Evolutionary conservation across 495 filamentous ascomycete genomes (phyloP).

Genomic region (Aspergillus conjunctus): DNA sequence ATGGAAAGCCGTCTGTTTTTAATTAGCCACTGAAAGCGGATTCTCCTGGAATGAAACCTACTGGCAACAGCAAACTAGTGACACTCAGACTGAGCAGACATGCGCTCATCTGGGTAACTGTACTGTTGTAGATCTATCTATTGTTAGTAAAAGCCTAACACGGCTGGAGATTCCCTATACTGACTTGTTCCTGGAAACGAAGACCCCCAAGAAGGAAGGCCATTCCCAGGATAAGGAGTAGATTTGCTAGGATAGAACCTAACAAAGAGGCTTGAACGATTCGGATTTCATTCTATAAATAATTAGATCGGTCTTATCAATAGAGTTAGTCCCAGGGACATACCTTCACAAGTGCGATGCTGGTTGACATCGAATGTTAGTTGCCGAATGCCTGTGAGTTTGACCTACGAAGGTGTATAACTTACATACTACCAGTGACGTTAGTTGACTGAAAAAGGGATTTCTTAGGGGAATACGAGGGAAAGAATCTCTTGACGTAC

Average conservation of each 20-base stretch:
- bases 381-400: background rate
- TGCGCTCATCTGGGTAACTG: conserved; percentile 92
- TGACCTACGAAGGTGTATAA: background rate
- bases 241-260: conserved; percentile 84
- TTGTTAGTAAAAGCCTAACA: background rate
- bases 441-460: conserved; percentile 10
- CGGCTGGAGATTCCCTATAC: conserved; percentile 9
- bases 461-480: background rate
- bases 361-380: conserved; percentile 9
- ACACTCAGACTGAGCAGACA: conserved; percentile 88
- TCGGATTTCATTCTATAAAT: conserved; percentile 70
- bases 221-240: conserved; percentile 89
- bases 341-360: conserved; percentile 37
- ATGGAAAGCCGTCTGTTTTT: conserved; percentile 76
- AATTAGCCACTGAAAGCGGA: background rate
- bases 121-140: conserved; percentile 83
- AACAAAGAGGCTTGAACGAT: conserved; percentile 89
- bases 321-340: background rate
- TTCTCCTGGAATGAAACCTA: conserved; percentile 31
- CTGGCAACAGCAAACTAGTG: conserved; percentile 77
- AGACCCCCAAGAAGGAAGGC: conserved; percentile 84
- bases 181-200: conserved; percentile 81
- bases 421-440: conserved; percentile 24
- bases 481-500: conserved; percentile 29
- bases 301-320: conserved; percentile 30